Evolutionary conservation across 1,284 basidiomycete genomes (phyloP), one percentile per base, ranked within the genome.

Genomic region (Moniliophthora roreri): DNA sequence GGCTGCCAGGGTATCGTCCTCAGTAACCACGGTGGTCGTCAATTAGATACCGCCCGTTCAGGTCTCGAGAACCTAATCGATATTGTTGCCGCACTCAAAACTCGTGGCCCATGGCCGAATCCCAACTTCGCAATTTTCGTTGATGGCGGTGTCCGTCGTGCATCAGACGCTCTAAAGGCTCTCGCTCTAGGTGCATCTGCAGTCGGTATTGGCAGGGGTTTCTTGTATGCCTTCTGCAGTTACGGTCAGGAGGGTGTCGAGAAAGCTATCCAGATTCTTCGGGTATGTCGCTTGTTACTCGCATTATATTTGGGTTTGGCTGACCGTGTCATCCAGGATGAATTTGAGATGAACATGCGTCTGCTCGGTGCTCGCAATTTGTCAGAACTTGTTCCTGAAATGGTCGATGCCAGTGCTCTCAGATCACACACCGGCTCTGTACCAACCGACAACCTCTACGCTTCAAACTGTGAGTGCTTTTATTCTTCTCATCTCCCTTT

Each of bases 111-210:
- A 35, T 69, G 62, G 11, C 88, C 88, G 11, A 80, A 82, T 53
- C 76, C 79, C 40, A 87, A 83, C 53, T 97, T 97, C 72, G 85
- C 93, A 66, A 75, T 98, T 48, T 95, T 93, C 64, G 83, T 98
- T 7, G 95, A 98, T 66, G 95, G 95, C 16, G 95, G 95, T 53
- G 91, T 97, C 8, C 80, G 95, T 48, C 78, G 95, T 40, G 93
- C 93, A 0, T 93, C 89, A 9, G 95, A 98, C 68, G 90, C 97
- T 0, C 74, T 98, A 59, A 98, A 98, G 69, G 95, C 94, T 6
- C 70, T 98, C 47, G 93, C 94, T 1, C 76, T 98, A 18, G 95
- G 95, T 10, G 95, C 95, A 8, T 95, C 87, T 32, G 95, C 93
- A 20, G 87, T 91, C 34, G 89, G 89, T 20, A 73, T 92, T 23